These are phyloP conservation scores for Persicaria maculosa DNA, from an alignment of 148 eudicot genomes.

Conservation along the genomic window DNA sequence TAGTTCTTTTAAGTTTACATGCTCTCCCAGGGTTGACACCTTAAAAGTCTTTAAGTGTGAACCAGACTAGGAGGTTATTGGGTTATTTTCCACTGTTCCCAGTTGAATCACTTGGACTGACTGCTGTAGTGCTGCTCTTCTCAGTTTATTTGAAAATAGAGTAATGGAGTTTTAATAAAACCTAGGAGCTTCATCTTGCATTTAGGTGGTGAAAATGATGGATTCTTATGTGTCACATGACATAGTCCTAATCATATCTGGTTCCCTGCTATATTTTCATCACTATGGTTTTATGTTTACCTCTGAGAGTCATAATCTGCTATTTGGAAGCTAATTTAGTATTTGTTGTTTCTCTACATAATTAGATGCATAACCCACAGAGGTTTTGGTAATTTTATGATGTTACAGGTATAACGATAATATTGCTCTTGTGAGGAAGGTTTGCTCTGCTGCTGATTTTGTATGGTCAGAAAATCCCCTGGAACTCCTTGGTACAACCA, in stretches of 20 bases:
- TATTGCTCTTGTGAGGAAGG: conserved; percentile 54
- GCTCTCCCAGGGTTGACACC: not conserved
- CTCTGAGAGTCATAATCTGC: no score
- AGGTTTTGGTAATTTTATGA: conserved; percentile 6
- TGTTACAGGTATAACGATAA: conserved; percentile 67
- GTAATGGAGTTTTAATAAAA: no score
- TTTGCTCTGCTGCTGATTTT: conserved; percentile 69
- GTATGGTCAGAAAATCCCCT: conserved; percentile 65
- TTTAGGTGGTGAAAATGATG: no score
- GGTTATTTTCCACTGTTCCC: not conserved
- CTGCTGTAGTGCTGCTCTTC: not conserved
- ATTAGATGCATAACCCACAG: not conserved
- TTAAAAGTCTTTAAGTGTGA: not conserved
- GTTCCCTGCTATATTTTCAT: no score
- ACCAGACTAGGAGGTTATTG: not conserved
- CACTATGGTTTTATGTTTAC: no score
- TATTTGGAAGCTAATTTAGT: not conserved
- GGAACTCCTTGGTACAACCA: conserved; percentile 69
- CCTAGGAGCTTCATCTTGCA: no score
- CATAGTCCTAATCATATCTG: no score
- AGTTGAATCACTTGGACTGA: not conserved
- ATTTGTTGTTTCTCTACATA: not conserved
- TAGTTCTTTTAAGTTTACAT: not conserved
- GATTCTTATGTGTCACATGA: no score
- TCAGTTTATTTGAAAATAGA: not conserved